These are phyloP conservation scores for Aspergillus saccharolyticus DNA, from an alignment of 495 filamentous ascomycete species.

Conservation along the genomic window DNA sequence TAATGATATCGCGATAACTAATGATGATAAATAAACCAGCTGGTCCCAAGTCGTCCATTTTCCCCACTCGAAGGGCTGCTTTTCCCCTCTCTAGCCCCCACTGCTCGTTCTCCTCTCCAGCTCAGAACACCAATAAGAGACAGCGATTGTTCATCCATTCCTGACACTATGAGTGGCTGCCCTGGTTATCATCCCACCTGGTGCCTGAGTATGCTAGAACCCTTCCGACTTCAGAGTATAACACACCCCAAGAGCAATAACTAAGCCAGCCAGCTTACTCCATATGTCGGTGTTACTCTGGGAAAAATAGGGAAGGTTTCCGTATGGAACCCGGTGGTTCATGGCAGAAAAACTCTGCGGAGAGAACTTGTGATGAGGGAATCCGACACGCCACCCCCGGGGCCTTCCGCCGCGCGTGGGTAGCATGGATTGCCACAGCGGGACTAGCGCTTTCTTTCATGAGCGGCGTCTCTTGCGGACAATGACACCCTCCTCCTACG, in stretches of 20 bases:
- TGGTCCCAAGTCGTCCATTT: not conserved
- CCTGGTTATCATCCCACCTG: not conserved
- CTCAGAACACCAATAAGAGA: not conserved
- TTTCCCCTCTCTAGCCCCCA: not conserved
- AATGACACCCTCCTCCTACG: not conserved
- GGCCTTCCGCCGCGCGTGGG: constrained; percentile 13
- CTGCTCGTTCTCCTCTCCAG: not conserved
- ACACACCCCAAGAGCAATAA: too few species aligned
- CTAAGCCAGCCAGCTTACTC: too few species aligned
- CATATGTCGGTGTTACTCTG: not conserved
- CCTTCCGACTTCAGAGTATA: not conserved
- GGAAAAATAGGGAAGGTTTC: not conserved
- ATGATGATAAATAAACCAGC: not conserved
- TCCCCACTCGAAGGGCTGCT: constrained; percentile 2
- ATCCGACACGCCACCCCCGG: constrained; percentile 15
- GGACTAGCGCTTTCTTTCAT: constrained; percentile 1
- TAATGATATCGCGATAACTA: not conserved
- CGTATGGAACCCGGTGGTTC: not conserved
- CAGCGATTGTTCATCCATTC: not conserved
- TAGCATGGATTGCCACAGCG: constrained; percentile 12
- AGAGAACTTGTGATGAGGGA: not conserved
- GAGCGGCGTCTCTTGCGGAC: not conserved
- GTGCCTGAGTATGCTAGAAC: not conserved
- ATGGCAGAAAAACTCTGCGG: not conserved
- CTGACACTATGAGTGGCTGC: not conserved